These are phyloP conservation scores for Colletotrichum musicola DNA, from an alignment of 2,329 filamentous ascomycete species.

Conservation along the genomic window DNA sequence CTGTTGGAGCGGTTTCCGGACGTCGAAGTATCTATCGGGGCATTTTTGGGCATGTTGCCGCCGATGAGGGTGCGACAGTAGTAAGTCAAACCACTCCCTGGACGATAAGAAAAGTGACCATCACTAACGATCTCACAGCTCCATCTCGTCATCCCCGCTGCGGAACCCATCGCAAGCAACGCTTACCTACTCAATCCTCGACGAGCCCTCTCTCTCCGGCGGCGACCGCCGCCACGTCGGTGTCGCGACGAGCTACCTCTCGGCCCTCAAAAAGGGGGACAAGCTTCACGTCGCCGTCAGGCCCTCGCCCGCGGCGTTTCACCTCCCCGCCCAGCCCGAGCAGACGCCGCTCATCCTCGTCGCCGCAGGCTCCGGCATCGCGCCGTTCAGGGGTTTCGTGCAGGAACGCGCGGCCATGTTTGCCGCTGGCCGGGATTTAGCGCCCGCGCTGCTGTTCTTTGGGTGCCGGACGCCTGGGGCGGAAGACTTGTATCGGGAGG, in stretches of 20 bases:
- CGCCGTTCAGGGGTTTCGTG: slow-evolving; percentile 43
- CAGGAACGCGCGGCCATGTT: slow-evolving; percentile 53
- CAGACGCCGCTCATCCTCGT: slow-evolving; percentile 57
- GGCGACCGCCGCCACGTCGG: slow-evolving; percentile 66
- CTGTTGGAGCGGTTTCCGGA: slow-evolving; percentile 69
- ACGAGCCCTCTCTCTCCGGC: slow-evolving; percentile 61
- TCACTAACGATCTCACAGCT: slow-evolving; percentile 49
- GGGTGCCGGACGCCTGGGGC: slow-evolving; percentile 57
- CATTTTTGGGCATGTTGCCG: slow-evolving; percentile 73
- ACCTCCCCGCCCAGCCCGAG: slow-evolving; percentile 53
- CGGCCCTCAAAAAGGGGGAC: slow-evolving; percentile 58
- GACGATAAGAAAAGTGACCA: not conserved
- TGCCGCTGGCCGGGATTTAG: slow-evolving; percentile 52
- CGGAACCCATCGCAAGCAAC: slow-evolving; percentile 65
- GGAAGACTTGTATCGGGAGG: slow-evolving; percentile 60
- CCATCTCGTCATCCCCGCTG: slow-evolving; percentile 78
- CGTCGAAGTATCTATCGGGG: slow-evolving; percentile 66
- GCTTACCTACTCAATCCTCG: slow-evolving; percentile 73
- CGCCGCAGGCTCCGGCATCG: slow-evolving; percentile 56
- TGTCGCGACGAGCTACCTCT: slow-evolving; percentile 72
- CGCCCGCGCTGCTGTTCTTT: slow-evolving; percentile 62
- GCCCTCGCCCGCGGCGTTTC: slow-evolving; percentile 55
- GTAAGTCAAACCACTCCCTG: slow-evolving; percentile 20
- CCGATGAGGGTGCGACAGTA: slow-evolving; percentile 65
- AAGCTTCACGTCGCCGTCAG: slow-evolving; percentile 64